These are phyloP conservation scores for Paspalum notatum DNA, from an alignment of 176 grass and related monocot genomes.

Conservation along the genomic window DNA sequence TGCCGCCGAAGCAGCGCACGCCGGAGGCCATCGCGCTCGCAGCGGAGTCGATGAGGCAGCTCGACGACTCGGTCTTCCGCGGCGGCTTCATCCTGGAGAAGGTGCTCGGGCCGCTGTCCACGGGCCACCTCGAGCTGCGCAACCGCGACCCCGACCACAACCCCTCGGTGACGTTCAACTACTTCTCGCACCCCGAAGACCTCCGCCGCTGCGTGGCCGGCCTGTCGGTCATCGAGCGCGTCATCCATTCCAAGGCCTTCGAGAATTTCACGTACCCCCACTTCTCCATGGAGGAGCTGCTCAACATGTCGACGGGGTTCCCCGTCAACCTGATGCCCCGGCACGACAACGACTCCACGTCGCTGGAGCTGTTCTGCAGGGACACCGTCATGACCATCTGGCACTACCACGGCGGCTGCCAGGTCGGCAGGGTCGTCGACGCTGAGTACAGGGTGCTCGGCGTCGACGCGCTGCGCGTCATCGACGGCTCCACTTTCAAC, in stretches of 20 bases:
- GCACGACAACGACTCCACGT: constrained; percentile 60
- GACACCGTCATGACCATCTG: constrained; percentile 92
- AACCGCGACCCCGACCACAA: constrained; percentile 72
- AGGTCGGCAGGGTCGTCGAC: constrained; percentile 79
- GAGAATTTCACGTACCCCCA: constrained; percentile 54
- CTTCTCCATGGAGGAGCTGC: constrained; percentile 47
- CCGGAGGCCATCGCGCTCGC: constrained; percentile 68
- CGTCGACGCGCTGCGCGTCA: constrained; percentile 65
- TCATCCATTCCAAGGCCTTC: constrained; percentile 58
- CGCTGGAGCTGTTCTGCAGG: constrained; percentile 73
- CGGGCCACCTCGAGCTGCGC: constrained; percentile 66
- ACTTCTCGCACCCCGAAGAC: constrained; percentile 81
- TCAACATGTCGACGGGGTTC: constrained; percentile 60
- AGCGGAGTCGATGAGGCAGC: constrained; percentile 47
- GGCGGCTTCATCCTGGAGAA: constrained; percentile 91
- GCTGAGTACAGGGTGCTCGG: constrained; percentile 66
- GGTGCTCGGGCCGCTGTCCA: constrained; percentile 71
- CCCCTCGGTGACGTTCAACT: constrained; percentile 95
- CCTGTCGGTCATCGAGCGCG: constrained; percentile 56
- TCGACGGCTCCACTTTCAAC: constrained; percentile 83
- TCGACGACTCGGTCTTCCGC: constrained; percentile 53
- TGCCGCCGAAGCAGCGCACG: constrained; percentile 76
- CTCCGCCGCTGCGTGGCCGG: constrained; percentile 65
- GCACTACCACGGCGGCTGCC: constrained; percentile 92
- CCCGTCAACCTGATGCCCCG: constrained; percentile 70